Conservation (phyloP, 2,329 filamentous ascomycete species). For the Stagonosporopsis vannaccii region DNA sequence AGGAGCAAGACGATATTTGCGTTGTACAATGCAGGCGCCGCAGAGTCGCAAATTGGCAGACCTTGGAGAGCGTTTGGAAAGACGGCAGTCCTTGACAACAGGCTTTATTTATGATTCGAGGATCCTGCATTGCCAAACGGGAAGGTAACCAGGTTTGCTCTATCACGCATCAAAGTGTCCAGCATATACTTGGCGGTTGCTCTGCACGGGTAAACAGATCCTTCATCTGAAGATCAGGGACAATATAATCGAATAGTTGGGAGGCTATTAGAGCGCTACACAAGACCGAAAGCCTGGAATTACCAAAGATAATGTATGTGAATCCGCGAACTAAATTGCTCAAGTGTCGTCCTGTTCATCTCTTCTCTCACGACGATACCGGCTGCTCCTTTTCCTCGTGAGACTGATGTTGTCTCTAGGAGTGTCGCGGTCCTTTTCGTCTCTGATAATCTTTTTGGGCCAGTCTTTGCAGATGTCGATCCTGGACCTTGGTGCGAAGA, state of each 20-base stretch:
- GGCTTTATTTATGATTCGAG: not conserved
- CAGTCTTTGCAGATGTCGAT: slow-evolving; percentile 93
- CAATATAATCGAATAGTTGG: not conserved
- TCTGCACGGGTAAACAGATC: not conserved
- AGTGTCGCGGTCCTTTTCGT: slow-evolving; percentile 19
- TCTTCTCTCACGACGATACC: slow-evolving; percentile 37
- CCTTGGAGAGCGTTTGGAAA: slow-evolving; percentile 6
- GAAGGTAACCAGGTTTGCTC: not conserved
- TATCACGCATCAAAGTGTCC: not conserved
- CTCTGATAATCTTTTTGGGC: slow-evolving; percentile 72
- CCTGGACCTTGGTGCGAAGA: slow-evolving; percentile 80
- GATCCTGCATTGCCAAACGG: not conserved
- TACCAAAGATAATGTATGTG: not conserved
- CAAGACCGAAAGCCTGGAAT: not conserved
- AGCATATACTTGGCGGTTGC: not conserved
- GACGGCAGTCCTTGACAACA: not conserved
- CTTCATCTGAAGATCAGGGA: not conserved
- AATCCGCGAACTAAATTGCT: not conserved
- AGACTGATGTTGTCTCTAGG: slow-evolving; percentile 21
- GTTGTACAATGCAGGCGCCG: not conserved
- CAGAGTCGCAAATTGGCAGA: slow-evolving; percentile 1
- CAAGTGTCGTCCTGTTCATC: slow-evolving; percentile 29
- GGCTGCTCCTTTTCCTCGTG: slow-evolving; percentile 37
- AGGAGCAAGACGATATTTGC: not conserved
- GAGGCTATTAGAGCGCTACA: not conserved